phyloP scores from a whole-genome alignment of 495 filamentous ascomycete species.

The Xylaria flabelliformis region DNA sequence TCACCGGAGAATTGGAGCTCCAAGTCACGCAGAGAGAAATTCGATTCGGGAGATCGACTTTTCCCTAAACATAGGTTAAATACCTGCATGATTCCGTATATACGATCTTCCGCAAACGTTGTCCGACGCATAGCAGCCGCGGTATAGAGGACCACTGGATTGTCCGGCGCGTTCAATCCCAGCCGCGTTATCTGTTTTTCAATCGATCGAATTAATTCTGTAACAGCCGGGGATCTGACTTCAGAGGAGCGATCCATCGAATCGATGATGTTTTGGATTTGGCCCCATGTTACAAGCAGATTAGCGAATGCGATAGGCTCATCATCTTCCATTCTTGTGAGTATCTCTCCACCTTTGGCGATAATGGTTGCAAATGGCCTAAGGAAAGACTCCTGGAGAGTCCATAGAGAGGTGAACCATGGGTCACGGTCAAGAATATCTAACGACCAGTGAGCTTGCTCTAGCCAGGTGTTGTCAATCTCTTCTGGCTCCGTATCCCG shows the following conservation, averaged over 20 bases:
- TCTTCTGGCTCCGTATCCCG: not conserved
- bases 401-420: not conserved
- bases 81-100: conserved; percentile 1
- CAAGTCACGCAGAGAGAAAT: not conserved
- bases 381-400: not conserved
- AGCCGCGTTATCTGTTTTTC: not conserved
- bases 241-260: not conserved
- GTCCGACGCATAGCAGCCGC: not conserved
- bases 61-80: not conserved
- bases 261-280: not conserved
- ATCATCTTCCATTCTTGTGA: not conserved
- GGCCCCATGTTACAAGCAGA: not conserved
- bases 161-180: not conserved
- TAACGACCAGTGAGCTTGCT: not conserved
- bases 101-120: not conserved
- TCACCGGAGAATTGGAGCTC: not conserved
- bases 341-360: not conserved
- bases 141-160: not conserved
- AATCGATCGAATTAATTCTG: not conserved
- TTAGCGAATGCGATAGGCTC: not conserved
- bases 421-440: not conserved
- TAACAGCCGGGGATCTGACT: not conserved
- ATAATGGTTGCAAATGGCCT: not conserved
- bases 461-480: not conserved
- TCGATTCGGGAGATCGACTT: not conserved